These are phyloP conservation scores for Kondoa malvinella DNA, from an alignment of 768 basidiomycete genomes.

Conservation along the genomic window DNA sequence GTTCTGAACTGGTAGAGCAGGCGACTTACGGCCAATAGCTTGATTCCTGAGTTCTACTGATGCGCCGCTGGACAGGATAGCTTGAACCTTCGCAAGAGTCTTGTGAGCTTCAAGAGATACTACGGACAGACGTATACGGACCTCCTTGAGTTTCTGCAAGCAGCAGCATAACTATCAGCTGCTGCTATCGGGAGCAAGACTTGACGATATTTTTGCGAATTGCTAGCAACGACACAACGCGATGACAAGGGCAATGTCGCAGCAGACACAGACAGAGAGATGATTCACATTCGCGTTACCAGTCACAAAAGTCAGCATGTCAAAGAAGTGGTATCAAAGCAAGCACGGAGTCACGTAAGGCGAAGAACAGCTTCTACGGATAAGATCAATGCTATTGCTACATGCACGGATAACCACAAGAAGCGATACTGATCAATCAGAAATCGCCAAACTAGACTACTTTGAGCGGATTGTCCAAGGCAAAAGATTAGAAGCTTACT, in stretches of 20 bases:
- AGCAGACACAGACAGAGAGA: not conserved
- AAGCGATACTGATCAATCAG: not conserved
- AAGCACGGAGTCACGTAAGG: not conserved
- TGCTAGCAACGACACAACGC: not conserved
- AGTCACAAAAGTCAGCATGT: conserved; percentile 3
- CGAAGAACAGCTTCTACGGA: too few species aligned
- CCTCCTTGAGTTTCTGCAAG: conserved; percentile 5
- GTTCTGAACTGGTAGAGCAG: not conserved
- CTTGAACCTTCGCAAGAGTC: not conserved
- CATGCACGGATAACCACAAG: not conserved
- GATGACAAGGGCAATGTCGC: not conserved
- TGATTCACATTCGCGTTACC: not conserved
- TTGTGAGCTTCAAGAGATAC: not conserved
- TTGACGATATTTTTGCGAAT: too few species aligned
- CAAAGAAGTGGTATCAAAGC: not conserved
- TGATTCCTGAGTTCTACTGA: conserved; percentile 1
- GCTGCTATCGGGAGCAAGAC: too few species aligned
- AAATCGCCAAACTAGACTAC: not conserved
- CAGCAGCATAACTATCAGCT: too few species aligned
- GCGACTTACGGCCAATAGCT: not conserved
- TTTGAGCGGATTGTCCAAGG: too few species aligned
- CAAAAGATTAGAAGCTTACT: not conserved
- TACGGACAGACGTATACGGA: not conserved
- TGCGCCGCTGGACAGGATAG: not conserved
- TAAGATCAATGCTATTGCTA: too few species aligned